Evolutionary conservation across 2,329 filamentous ascomycete genomes (phyloP), one percentile per base, ranked within the genome.

Genomic region (Nemania sp.): DNA sequence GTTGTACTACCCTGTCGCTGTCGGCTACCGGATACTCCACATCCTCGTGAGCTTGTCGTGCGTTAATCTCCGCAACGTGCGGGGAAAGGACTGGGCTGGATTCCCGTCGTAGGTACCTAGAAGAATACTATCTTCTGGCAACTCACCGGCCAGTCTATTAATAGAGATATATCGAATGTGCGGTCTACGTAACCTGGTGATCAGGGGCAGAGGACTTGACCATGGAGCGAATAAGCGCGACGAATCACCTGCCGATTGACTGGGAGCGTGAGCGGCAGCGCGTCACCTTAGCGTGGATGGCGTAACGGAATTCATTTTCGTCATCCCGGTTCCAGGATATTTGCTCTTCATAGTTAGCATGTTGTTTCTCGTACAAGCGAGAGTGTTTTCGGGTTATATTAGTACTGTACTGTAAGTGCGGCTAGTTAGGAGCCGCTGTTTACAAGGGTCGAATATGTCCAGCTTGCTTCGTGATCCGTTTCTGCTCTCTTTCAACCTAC

Each of bases 221-320:
- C 3, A 18, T 45, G 1, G 18, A 20, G 41, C 41, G 15, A 45
- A 45, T n/a, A 45, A 2, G 15, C 41, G n/a, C 38, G 11, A 41
- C 38, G 3, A 18, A 11, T 41, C 5, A 5, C 5, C 15, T 18
- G 15, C 38, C 15, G 15, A 11, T 41, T 13, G 38, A 62, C 58
- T n/a, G 47, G 56, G 38, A 43, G 51, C 18, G 5, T 35, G 5
- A 18, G 35, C 13, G 22, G 27, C 32, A 60, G 26, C 20, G 51
- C 57, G 47, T 56, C 64, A 66, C 29, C 29, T 56, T 62, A 69
- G 66, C 54, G 64, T 5, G n/a, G 32, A 69, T 69, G 66, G 35
- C 54, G 59, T 52, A 59, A 66, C 61, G 51, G 43, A 5, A 13
- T n/a, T 13, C 62, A 57, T 29, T 57, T n/a, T 66, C 66, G 45